These are phyloP conservation scores for Diphasiastrum complanatum DNA, from an alignment of 83 land plant genomes.

Conservation along the genomic window DNA sequence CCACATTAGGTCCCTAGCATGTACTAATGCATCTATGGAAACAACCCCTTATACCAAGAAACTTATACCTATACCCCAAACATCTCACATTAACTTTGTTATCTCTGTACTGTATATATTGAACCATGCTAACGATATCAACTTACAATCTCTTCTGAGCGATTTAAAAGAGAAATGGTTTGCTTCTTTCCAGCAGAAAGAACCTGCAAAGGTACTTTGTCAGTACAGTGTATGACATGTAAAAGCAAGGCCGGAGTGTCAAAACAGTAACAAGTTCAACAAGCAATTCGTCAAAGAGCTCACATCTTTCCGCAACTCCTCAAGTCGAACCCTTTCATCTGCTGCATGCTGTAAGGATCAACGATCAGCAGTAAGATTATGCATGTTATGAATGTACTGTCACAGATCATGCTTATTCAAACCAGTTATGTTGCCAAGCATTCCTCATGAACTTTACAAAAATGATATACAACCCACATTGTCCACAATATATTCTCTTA, in stretches of 20 bases:
- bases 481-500: too few species aligned
- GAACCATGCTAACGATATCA: too few species aligned
- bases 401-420: neutral
- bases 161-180: conserved; percentile 1
- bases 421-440: neutral
- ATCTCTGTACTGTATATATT: too few species aligned
- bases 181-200: conserved; percentile 15
- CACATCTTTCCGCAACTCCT: conserved; percentile 72
- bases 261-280: conserved; percentile 8
- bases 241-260: neutral
- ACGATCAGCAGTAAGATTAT: too few species aligned
- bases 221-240: neutral
- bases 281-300: neutral
- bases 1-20: neutral
- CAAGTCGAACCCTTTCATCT: conserved; percentile 92
- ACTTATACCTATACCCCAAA: neutral
- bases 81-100: too few species aligned
- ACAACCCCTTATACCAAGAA: too few species aligned
- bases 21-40: too few species aligned
- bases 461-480: too few species aligned
- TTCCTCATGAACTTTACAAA: too few species aligned
- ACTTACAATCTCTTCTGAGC: conserved; percentile 26
- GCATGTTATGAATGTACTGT: conserved; percentile 7
- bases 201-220: conserved; percentile 42
- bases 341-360: conserved; percentile 99